Conservation (phyloP, 2,329 filamentous ascomycete species). For the Stagonosporopsis rhizophila region DNA sequence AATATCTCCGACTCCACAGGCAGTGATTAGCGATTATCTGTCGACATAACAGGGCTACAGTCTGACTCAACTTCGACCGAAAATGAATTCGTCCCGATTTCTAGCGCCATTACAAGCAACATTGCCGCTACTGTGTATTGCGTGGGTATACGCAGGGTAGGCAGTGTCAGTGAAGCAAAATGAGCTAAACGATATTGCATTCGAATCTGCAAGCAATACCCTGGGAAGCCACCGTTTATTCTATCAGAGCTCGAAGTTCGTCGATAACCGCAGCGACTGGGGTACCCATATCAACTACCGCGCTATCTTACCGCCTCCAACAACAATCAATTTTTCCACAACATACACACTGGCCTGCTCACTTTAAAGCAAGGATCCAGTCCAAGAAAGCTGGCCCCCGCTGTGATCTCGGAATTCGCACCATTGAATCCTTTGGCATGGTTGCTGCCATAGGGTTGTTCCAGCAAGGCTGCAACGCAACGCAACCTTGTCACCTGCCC, state of each 20-base stretch:
- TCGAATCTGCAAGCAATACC: conserved; percentile 9
- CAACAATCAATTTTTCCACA: neutral
- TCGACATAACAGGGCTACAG: neutral
- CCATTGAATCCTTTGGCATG: conserved; percentile 6
- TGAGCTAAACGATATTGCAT: neutral
- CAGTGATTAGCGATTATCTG: neutral
- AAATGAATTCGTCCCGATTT: neutral
- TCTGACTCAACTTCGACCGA: neutral
- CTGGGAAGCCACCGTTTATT: conserved; percentile 7
- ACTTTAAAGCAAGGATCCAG: neutral
- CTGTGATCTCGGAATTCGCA: conserved; percentile 8
- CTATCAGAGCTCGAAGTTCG: conserved; percentile 1
- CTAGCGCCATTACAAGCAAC: neutral
- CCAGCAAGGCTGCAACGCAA: conserved; percentile 4
- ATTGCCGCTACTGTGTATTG: neutral
- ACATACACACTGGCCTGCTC: neutral
- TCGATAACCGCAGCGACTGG: conserved; percentile 3
- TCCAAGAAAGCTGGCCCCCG: neutral
- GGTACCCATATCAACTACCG: conserved; percentile 16
- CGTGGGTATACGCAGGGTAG: neutral
- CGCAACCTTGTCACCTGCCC: conserved; percentile 8
- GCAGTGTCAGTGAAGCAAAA: conserved; percentile 3
- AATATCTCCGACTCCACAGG: neutral
- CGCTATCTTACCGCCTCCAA: conserved; percentile 17
- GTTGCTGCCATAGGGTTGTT: conserved; percentile 5